Base-by-base conservation (phyloP, 2,329 filamentous ascomycete genomes). In the Penicillium hordei region DNA sequence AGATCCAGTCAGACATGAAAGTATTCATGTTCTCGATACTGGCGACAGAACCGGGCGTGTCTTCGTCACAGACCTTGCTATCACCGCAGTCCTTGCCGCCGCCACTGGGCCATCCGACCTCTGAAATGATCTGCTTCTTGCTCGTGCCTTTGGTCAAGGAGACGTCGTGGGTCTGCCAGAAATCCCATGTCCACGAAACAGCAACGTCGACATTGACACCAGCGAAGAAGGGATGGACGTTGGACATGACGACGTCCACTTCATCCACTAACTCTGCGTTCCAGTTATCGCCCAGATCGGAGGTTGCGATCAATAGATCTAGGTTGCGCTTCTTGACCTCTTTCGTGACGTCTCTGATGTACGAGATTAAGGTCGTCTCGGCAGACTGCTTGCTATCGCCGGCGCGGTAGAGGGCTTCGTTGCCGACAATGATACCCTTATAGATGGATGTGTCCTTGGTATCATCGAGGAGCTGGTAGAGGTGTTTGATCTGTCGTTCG, bases 211-310 rank as follows among this genome's bases (percentile, higher is more conserved):
- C 88, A 0, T 83, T 79, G 13, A 91, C 86, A 46, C 93, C 93
- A 0, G 88, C 89, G 71, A 97, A 97, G 82, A 97, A 97, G 0
- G 94, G 93, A 72, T 97, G 94, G 54, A 97, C 90, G 71, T 97
- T 97, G 65, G 91, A 89, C 93, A 97, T 97, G 75, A 97, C 87
- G 68, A 90, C 87, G 74, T 97, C 93, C 42, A 91, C 89, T 51
- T 86, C 81, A 4, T 77, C 66, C 0, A 89, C 89, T 19, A 97
- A 83, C 2, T 81, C 79, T 0, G 81, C 69, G 3, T 86, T 88
- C 93, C 93, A 97, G 68, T 93, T 89, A 68, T 94, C 88, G 27
- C 93, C 93, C 0, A 97, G 82, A 72, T 97, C 93, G 0, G 90
- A 92, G 0, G 91, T 96, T 0, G 92, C 90, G 13, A 97, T 85